Evolutionary conservation across 176 grass and related monocot genomes (phyloP).

Genomic region (Eleusine indica): DNA sequence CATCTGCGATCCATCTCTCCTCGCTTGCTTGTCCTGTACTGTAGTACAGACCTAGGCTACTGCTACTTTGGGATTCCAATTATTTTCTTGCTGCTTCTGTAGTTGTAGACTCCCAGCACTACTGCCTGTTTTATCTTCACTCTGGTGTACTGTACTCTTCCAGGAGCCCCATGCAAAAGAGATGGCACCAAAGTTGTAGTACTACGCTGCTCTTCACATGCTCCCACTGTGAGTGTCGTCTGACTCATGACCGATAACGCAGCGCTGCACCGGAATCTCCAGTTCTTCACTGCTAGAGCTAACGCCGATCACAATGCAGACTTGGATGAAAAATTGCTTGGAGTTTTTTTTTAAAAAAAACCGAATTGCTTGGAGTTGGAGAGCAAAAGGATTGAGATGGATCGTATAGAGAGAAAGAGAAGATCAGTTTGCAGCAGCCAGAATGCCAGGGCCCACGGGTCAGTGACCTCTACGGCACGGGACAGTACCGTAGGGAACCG

Average conservation of each 20-base stretch:
- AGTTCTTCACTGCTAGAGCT: not conserved
- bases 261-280: not conserved
- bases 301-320: not conserved
- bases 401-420: not conserved
- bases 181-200: conserved; percentile 9
- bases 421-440: not conserved
- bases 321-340: not conserved
- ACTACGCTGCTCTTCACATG: conserved; percentile 40
- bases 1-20: not conserved
- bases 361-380: not conserved
- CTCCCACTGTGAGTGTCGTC: not conserved
- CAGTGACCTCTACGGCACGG: too few relatives aligned
- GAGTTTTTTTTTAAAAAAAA: too few relatives aligned
- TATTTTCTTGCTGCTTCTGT: conserved; percentile 46
- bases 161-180: conserved; percentile 31
- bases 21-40: not conserved
- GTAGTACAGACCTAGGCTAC: not conserved
- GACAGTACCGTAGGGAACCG: too few relatives aligned
- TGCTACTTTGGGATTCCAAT: conserved; percentile 26
- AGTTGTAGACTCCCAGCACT: conserved; percentile 37
- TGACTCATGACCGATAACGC: not conserved
- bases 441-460: too few relatives aligned
- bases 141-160: not conserved
- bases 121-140: conserved; percentile 17
- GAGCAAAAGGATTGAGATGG: not conserved